A percentile compares a stretch with the other conserved stretches of the same genome.
phyloP scores from a whole-genome alignment of 495 filamentous ascomycete species.

The Aspergillus asperescens region DNA sequence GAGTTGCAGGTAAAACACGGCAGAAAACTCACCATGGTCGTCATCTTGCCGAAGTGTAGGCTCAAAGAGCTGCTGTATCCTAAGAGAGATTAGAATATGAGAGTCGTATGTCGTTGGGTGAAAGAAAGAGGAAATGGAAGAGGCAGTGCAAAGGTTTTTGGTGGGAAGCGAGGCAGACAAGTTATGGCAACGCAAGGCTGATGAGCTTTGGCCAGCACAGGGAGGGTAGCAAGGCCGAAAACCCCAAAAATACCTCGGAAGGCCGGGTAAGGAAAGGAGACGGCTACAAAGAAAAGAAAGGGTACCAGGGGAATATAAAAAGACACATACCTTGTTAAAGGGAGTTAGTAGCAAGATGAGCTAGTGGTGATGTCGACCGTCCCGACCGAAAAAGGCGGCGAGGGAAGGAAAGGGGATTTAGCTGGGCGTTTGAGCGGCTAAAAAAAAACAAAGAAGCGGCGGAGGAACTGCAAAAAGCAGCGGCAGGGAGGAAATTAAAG shows the following conservation, averaged over 20 bases:
- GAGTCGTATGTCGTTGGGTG: slow-evolving; percentile 9
- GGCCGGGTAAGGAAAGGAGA: neutral
- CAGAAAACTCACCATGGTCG: slow-evolving; percentile 41
- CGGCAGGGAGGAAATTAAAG: slow-evolving; percentile 1
- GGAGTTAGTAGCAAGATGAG: slow-evolving; percentile 16
- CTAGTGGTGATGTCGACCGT: slow-evolving; percentile 25
- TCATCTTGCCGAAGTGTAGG: slow-evolving; percentile 37
- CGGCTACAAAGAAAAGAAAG: neutral
- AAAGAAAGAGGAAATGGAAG: slow-evolving; percentile 18
- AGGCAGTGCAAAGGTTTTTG: slow-evolving; percentile 8
- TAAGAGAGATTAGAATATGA: slow-evolving; percentile 7
- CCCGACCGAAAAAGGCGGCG: slow-evolving; percentile 29
- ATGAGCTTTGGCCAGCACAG: slow-evolving; percentile 15
- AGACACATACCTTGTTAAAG: slow-evolving; percentile 15
- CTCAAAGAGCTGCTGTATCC: slow-evolving; percentile 39
- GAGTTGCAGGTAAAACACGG: neutral
- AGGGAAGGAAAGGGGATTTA: slow-evolving; percentile 21
- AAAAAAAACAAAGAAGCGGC: neutral
- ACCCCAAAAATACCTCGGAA: neutral
- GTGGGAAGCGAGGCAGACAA: slow-evolving; percentile 16
- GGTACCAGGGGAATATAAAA: neutral
- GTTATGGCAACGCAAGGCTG: slow-evolving; percentile 7
- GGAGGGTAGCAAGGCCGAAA: slow-evolving; percentile 7
- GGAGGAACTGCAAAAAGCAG: slow-evolving; percentile 10
- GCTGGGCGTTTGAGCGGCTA: slow-evolving; percentile 18